These are phyloP conservation scores for Hericium rajendrae DNA, from an alignment of 768 basidiomycete species.

Conservation along the genomic window DNA sequence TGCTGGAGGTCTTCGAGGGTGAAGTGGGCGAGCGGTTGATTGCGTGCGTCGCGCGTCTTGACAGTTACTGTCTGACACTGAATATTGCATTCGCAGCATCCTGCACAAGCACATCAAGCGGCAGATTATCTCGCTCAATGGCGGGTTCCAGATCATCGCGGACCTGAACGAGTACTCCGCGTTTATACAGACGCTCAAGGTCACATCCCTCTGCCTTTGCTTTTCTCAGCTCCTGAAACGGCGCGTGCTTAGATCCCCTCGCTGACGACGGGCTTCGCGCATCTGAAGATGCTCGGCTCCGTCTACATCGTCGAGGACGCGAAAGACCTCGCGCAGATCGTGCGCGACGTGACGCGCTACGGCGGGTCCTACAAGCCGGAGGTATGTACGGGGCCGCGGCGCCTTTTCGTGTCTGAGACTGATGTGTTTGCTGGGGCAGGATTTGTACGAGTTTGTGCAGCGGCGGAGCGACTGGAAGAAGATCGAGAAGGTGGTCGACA, in stretches of 20 bases:
- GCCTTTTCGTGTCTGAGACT: not conserved
- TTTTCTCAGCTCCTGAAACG: not conserved
- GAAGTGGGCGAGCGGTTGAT: constrained; percentile 80
- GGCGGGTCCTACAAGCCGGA: constrained; percentile 93
- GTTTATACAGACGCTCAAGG: constrained; percentile 83
- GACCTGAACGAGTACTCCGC: constrained; percentile 90
- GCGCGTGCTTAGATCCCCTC: constrained; percentile 43
- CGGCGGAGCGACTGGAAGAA: constrained; percentile 96
- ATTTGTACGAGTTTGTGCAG: constrained; percentile 94
- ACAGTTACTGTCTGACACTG: not conserved
- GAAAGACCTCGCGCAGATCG: constrained; percentile 92
- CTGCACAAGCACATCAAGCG: constrained; percentile 94
- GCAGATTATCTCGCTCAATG: constrained; percentile 89
- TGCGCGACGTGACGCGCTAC: constrained; percentile 89
- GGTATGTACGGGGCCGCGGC: constrained; percentile 31
- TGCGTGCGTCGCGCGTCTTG: constrained; percentile 13
- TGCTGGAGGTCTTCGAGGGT: constrained; percentile 95
- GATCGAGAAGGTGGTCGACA: constrained; percentile 93
- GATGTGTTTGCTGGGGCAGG: constrained; percentile 31
- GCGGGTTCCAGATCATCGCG: constrained; percentile 93
- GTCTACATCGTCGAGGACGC: constrained; percentile 95
- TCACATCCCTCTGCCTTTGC: constrained; percentile 17
- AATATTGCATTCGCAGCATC: constrained; percentile 42
- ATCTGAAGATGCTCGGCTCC: constrained; percentile 95
- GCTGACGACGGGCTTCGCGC: constrained; percentile 85